Conservation (phyloP, 371 early-diverging fungal species). For the Smittium culicis region DNA sequence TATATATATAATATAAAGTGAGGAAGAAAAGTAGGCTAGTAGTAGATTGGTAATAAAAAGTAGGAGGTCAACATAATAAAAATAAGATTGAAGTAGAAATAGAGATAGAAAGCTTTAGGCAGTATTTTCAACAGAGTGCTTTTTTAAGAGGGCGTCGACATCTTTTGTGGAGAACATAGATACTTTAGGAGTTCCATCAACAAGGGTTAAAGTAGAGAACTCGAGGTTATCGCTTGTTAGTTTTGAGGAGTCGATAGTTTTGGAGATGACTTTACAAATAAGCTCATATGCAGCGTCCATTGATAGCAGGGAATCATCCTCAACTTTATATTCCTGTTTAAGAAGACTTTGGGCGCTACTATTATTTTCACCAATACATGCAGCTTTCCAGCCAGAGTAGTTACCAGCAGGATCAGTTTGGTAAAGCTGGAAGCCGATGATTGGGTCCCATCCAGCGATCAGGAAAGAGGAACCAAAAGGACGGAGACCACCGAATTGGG, state of each 20-base stretch:
- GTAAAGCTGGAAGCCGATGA: constrained; percentile 88
- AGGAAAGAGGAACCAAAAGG: constrained; percentile 98
- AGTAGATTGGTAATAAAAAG: too few relatives aligned
- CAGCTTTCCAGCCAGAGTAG: constrained; percentile 97
- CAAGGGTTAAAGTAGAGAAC: constrained; percentile 58
- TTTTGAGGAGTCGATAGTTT: constrained; percentile 88
- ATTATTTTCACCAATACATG: constrained; percentile 92
- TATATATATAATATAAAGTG: too few relatives aligned
- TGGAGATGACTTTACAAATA: constrained; percentile 82
- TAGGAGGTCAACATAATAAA: too few relatives aligned
- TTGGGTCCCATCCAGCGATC: constrained; percentile 88
- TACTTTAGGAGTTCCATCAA: constrained; percentile 37
- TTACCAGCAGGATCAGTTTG: constrained; percentile 98
- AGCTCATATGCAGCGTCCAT: constrained; percentile 76
- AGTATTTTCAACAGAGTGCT: constrained; percentile 13
- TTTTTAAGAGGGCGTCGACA: constrained; percentile 53
- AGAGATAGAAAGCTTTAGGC: constrained; percentile 1
- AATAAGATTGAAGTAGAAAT: neutral
- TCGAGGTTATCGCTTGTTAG: constrained; percentile 81
- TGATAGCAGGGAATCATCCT: constrained; percentile 35
- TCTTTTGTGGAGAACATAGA: constrained; percentile 50
- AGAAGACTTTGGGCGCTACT: constrained; percentile 80
- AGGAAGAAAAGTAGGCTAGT: too few relatives aligned
- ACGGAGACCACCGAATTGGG: constrained; percentile 95
- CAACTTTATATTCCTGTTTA: constrained; percentile 84